Base-by-base conservation (phyloP, 495 filamentous ascomycete species). In the Penicillium fimorum region DNA sequence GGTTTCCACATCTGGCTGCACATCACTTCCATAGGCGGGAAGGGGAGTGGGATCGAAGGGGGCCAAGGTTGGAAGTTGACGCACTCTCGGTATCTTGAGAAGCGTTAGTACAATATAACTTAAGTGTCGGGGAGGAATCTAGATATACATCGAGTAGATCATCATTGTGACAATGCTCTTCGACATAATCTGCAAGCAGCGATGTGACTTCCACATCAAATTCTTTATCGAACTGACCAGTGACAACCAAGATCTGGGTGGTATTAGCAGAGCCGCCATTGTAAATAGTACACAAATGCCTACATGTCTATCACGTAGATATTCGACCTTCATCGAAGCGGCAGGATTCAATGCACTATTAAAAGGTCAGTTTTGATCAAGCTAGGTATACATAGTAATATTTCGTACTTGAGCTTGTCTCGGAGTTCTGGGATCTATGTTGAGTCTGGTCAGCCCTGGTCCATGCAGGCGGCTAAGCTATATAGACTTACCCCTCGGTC, bases 61-160 rank as follows among this genome's bases (percentile, higher is more conserved):
- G 9, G 29, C 4, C 0, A n/a, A 12, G 27, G 12, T 22, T 13
- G 45, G 45, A 32, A 15, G n/a, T 11, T 17, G 44, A 47, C 44
- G 11, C 18, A 47, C 12, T 47, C 45, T 17, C 1, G 45, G 27
- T 11, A 20, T 18, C 45, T 47, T 27, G 22, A 5, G 6, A 17
- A 17, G 15, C 2, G 3, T 46, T 46, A 46, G 43, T 13, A 29
- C 20, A n/a, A 46, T 46, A 8, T 40, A 24, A 22, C 22, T 17
- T 48, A 10, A 17, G 38, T 37, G 12, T 25, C 10, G 44, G 27
- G 15, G 38, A 1, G 6, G 37, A 8, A 22, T 38, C 17, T 4
- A 17, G 10, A 44, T 61, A 18, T 56, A 72, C 69, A 56, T 70
- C 64, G 12, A 70, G 42, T 4, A 70, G 48, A 43, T 72, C 63